Base-by-base conservation (phyloP, 768 basidiomycete genomes). In the Mycena rosella region DNA sequence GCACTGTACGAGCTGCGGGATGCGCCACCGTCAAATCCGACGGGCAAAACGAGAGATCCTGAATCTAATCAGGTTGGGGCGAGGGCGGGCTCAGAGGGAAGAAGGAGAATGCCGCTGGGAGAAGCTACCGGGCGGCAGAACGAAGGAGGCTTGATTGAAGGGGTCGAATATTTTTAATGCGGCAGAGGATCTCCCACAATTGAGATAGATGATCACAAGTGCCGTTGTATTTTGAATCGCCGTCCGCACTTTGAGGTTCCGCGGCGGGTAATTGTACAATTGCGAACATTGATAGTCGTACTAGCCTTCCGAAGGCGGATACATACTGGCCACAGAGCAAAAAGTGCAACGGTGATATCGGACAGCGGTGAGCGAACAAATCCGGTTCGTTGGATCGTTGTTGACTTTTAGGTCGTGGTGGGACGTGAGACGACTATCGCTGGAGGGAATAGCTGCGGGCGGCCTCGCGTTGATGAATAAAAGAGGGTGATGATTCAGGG, bases 151-250 rank as follows among this genome's bases (percentile, higher is more conserved):
- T 49, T 79, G 72, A 71, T 79, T 63, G 74, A 79, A 67, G 78
- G 74, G 48, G 66, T 78, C 24, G 79, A 80, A 66, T 79, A 78
- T 63, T 79, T 80, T 65, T 80, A 54, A 68, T 42, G 20, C 49
- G 36, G 45, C 15, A 47, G n/a, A n/a, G n/a, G 13, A 36, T n/a
- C 15, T 56, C 24, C 27, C 22, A 27, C 62, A 13, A 47, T 24
- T 54, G 8, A 38, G 34, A 36, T 36, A 40, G 42, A 24, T 59
- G 64, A 65, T 59, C 57, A 40, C 57, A 65, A 24, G 26, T 15
- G 17, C 42, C 18, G 42, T 44, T 44, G 42, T 15, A 52, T 49
- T 13, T 52, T 42, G 63, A 26, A 65, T 24, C 36, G 55, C 52
- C 20, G 53, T n/a, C 13, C 54, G 62, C 34, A 63, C 18, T 36